Base-by-base conservation (phyloP, 106 monocot species). In the Dendrobium catenatum region DNA sequence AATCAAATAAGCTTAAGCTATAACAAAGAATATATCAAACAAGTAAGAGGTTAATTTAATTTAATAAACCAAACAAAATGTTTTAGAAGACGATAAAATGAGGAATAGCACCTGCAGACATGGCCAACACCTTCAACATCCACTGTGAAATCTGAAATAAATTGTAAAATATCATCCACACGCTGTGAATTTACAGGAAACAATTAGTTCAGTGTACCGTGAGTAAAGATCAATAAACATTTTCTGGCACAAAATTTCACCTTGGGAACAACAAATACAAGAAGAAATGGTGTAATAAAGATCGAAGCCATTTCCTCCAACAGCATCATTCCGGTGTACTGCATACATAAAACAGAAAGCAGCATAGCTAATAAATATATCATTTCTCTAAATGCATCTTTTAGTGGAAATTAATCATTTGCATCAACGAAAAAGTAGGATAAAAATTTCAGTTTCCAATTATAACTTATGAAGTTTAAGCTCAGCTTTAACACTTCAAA, bases 291-390 rank as follows among this genome's bases (percentile, higher is more conserved):
- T 47, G 95, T 93, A 42, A 99, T 61, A 40, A 99, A 86, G 75
- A 99, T 99, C 37, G 99, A 99, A 47, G 86, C 90, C 91, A 99
- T 95, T 88, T 99, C 99, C 81, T 99, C 95, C 47, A 95, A 83
- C 31, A 99, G 80, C 93, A 99, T 89, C 89, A 93, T 91, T 75
- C 91, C 93, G 46, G 99, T 93, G 79, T 95, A 99, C 95, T 99
- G 95, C 78, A 87, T 20, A 9, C 20, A 17, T 58, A 72, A 91
- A 46, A 31, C 20, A 1, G 4, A 22, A 61, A 61, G 0, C 3
- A 72, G 17, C 22, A 75, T 47, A 6, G 1, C 42, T 10, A 47
- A 44, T 37, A 44, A 43, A 75, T 2, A 10, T 44, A 26, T 24
- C 33, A 75, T 44, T 19, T 46, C 11, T 2, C 75, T 75, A 68